Conservation (phyloP, 805 yeast species). For the Yarrowia hollandica region DNA sequence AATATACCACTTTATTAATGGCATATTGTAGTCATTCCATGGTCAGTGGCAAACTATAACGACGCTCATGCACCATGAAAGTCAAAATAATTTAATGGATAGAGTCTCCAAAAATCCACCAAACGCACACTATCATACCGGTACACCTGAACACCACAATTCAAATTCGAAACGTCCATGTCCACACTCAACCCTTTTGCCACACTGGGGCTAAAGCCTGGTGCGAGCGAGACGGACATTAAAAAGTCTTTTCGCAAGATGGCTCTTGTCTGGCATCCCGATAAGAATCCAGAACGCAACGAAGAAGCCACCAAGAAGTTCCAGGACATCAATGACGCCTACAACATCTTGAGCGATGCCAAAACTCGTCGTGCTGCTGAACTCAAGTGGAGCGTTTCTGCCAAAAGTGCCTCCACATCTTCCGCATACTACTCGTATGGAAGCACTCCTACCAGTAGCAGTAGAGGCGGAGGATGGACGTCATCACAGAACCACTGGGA, state of each 20-base stretch:
- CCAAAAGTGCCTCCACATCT: background rate
- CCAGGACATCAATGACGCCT: slow-evolving; percentile 83
- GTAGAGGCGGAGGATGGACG: background rate
- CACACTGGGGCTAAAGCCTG: slow-evolving; percentile 51
- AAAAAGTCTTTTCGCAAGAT: slow-evolving; percentile 74
- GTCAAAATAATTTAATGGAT: background rate
- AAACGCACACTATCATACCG: too few species aligned
- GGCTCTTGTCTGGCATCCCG: slow-evolving; percentile 77
- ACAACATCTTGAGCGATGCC: slow-evolving; percentile 37
- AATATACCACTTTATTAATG: too few species aligned
- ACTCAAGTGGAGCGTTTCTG: background rate
- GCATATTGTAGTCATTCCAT: too few species aligned
- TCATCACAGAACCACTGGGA: background rate
- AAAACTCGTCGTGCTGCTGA: slow-evolving; percentile 8
- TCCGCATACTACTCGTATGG: background rate
- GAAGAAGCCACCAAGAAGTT: slow-evolving; percentile 89
- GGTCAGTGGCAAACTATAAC: slow-evolving; percentile 18
- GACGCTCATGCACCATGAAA: background rate
- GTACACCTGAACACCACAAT: background rate
- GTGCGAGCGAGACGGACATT: slow-evolving; percentile 56
- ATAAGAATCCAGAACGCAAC: slow-evolving; percentile 57
- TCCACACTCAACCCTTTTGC: slow-evolving; percentile 35
- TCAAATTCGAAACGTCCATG: background rate
- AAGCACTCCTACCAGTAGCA: background rate
- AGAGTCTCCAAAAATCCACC: background rate